Evolutionary conservation across 306 rosid genomes (phyloP), one percentile per base, ranked within the genome.

Genomic region (Prunus salicina): DNA sequence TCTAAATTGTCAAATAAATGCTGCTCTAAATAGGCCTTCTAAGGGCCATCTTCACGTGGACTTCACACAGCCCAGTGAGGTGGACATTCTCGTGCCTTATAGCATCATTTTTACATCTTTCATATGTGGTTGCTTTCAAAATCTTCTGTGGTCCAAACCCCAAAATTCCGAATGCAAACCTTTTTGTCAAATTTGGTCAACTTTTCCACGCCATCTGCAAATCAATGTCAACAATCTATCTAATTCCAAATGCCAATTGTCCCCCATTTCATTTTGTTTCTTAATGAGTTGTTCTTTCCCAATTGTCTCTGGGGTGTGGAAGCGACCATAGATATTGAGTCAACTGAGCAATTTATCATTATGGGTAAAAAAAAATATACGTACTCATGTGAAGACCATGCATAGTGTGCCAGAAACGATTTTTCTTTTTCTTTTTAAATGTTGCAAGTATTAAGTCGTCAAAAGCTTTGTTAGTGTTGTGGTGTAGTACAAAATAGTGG

Each of bases 1-100:
- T 6, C 6, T 45, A 6, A 30, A 32, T n/a, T 28, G 22, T 25
- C 45, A 78, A 20, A 47, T 61, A 32, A 50, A 50, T 51, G 22
- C 16, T 22, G 19, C 30, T 8, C 6, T 8, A 61, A 68, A 61
- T 53, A 69, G 50, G 74, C 28, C n/a, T 38, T 38, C 43, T 56
- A 30, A 6, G 79, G 81, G 81, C 84, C 83, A n/a, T 38, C 52
- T 13, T 81, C 81, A 85, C 87, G 78, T 78, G 89, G 79, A 79
- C 57, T 69, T 71, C 72, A 41, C 53, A 27, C 73, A 12, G 68
- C 70, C 78, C 80, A 55, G 50, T 71, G 72, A 84, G 50, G 52
- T 32, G 45, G 78, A 49, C 69, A 75, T 82, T 75, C 78, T 56
- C 73, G 30, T 19, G 52, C 80, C 22, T 19, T 25, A 2, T 19